A percentile compares a stretch with the other conserved stretches of the same genome.
Conservation (phyloP, 768 basidiomycete species). For the Ramaria sp. region DNA sequence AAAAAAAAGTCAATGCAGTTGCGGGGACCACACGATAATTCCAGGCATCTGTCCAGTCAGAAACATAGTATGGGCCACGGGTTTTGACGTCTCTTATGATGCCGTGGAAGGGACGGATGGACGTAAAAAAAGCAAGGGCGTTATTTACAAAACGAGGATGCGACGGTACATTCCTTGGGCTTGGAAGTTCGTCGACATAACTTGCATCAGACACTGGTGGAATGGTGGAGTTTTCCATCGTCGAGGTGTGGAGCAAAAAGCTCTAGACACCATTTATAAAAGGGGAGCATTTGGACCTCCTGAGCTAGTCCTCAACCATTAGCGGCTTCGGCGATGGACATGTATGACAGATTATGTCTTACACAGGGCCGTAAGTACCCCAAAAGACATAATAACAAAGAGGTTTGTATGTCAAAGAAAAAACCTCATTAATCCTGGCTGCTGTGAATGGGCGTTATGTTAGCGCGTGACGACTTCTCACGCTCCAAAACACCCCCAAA, state of each 20-base stretch:
- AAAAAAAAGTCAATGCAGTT: constrained; percentile 76
- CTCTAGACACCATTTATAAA: too few relatives aligned
- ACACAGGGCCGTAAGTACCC: too few relatives aligned
- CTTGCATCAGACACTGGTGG: background rate
- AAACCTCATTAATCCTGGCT: too few relatives aligned
- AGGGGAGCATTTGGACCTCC: too few relatives aligned
- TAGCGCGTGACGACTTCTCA: too few relatives aligned
- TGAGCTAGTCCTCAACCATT: too few relatives aligned
- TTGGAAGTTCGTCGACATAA: background rate
- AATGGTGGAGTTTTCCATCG: background rate
- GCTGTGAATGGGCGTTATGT: too few relatives aligned
- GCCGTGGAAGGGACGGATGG: constrained; percentile 29
- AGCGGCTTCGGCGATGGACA: too few relatives aligned
- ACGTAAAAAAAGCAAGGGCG: background rate
- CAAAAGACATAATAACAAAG: too few relatives aligned
- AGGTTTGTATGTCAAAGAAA: too few relatives aligned
- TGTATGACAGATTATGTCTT: too few relatives aligned
- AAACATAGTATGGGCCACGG: constrained; percentile 68
- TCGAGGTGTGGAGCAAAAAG: background rate
- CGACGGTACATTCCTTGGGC: background rate
- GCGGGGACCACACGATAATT: constrained; percentile 86
- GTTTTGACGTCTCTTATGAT: constrained; percentile 61
- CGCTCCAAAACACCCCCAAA: too few relatives aligned
- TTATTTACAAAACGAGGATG: background rate
- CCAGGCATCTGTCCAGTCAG: constrained; percentile 88